Evolutionary conservation across 495 filamentous ascomycete genomes (phyloP).

Genomic region (Penicillium silybi): DNA sequence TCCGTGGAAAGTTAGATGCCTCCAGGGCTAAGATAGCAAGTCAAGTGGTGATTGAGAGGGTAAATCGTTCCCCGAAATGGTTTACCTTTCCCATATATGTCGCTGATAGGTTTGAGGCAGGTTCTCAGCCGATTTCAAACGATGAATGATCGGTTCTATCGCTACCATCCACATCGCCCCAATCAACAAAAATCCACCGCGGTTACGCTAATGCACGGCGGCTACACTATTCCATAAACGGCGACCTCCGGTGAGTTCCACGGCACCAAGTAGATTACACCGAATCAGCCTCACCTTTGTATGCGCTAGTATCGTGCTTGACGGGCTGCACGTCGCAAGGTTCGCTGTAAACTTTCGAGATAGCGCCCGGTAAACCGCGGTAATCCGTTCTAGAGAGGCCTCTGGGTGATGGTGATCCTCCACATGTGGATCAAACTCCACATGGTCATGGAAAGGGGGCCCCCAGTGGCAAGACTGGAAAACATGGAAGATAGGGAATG

Average conservation of each 20-base stretch:
- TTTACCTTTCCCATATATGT: background rate
- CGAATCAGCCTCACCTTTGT: background rate
- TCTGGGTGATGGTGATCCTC: no score
- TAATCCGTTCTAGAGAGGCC: no score
- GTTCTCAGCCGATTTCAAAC: background rate
- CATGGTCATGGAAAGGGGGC: no score
- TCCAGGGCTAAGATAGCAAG: no score
- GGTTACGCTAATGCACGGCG: constrained; percentile 8
- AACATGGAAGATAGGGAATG: no score
- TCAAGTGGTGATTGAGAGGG: background rate
- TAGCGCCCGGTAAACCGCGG: no score
- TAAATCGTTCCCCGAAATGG: background rate
- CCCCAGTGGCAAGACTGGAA: no score
- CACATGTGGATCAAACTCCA: no score
- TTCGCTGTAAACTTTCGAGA: no score
- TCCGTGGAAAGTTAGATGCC: background rate
- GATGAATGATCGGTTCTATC: background rate
- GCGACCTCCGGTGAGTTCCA: background rate
- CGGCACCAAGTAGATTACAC: background rate
- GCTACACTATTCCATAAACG: constrained; percentile 2
- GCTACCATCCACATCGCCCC: background rate
- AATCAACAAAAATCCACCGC: background rate
- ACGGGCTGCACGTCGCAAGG: no score
- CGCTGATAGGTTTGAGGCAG: background rate
- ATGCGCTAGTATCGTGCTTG: no score